phyloP scores from a whole-genome alignment of 495 filamentous ascomycete species.

The Poronia punctata region DNA sequence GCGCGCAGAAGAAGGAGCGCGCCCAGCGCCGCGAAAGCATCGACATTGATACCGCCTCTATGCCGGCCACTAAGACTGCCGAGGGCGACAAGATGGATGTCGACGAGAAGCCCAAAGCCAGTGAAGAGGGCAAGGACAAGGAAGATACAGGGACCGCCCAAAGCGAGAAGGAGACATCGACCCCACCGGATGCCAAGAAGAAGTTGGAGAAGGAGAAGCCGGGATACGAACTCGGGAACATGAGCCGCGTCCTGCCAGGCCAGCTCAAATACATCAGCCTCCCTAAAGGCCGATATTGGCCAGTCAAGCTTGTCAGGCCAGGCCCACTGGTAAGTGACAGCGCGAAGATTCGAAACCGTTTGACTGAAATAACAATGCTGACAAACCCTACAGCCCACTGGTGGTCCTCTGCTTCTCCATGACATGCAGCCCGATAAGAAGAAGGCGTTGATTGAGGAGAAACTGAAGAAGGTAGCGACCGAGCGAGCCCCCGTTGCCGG shows the following conservation, averaged over 20 bases:
- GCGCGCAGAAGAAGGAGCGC: conserved; percentile 66
- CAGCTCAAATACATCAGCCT: conserved; percentile 96
- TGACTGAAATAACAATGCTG: conserved; percentile 28
- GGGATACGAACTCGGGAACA: conserved; percentile 92
- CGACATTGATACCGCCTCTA: conserved; percentile 79
- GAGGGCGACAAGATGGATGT: conserved; percentile 84
- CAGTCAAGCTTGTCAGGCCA: conserved; percentile 81
- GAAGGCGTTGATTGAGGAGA: conserved; percentile 76
- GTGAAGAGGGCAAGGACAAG: conserved; percentile 55
- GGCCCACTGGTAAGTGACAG: conserved; percentile 8
- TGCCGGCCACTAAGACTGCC: conserved; percentile 57
- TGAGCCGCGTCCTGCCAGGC: conserved; percentile 86
- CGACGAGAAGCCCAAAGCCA: conserved; percentile 59
- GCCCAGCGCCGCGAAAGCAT: conserved; percentile 73
- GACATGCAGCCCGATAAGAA: conserved; percentile 75
- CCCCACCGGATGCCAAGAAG: conserved; percentile 56
- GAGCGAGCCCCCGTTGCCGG: conserved; percentile 52
- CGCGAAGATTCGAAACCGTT: background rate
- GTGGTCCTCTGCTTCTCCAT: conserved; percentile 83
- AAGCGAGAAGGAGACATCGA: conserved; percentile 52
- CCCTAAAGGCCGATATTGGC: conserved; percentile 78
- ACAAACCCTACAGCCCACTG: conserved; percentile 64
- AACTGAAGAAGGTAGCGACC: conserved; percentile 68
- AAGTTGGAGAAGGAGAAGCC: conserved; percentile 94
- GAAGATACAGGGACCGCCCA: conserved; percentile 42